These are phyloP conservation scores for Trypanosoma cruzi DNA, from an alignment of 208 protist genomes.

Conservation along the genomic window DNA sequence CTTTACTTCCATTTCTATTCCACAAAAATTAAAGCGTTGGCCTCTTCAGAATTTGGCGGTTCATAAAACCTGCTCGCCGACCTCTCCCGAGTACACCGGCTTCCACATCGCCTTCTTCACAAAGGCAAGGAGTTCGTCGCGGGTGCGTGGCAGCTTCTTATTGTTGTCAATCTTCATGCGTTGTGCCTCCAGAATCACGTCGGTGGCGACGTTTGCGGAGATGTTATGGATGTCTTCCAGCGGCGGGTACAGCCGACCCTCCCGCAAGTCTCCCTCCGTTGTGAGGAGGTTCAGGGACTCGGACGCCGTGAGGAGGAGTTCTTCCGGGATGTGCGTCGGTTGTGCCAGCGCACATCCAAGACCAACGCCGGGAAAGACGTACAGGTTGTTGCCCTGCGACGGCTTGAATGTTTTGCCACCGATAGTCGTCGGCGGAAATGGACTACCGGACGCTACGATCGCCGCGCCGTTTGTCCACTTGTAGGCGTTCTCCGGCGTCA, in stretches of 20 bases:
- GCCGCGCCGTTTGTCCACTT: slow-evolving; percentile 91
- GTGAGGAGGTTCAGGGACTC: slow-evolving; percentile 59
- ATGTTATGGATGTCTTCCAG: slow-evolving; percentile 48
- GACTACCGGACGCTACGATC: slow-evolving; percentile 96
- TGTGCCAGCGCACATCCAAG: slow-evolving; percentile 84
- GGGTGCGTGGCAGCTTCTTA: slow-evolving; percentile 39
- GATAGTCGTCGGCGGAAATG: slow-evolving; percentile 90
- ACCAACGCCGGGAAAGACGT: slow-evolving; percentile 96
- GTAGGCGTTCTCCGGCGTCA: slow-evolving; percentile 94
- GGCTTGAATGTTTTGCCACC: slow-evolving; percentile 83
- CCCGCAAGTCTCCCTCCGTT: slow-evolving; percentile 6
- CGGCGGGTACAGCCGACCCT: slow-evolving; percentile 55
- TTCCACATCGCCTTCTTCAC: slow-evolving; percentile 49
- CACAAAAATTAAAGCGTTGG: too few species aligned
- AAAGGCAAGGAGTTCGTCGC: slow-evolving; percentile 39
- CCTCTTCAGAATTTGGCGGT: too few species aligned
- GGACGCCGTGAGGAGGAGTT: slow-evolving; percentile 83
- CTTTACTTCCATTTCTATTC: too few species aligned
- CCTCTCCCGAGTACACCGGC: slow-evolving; percentile 47
- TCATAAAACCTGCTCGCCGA: too few species aligned
- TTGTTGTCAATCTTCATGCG: slow-evolving; percentile 37
- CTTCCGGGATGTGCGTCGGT: slow-evolving; percentile 87
- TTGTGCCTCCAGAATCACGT: slow-evolving; percentile 47
- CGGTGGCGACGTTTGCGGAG: slow-evolving; percentile 48
- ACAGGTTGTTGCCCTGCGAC: slow-evolving; percentile 98